Evolutionary conservation across 2,329 filamentous ascomycete genomes (phyloP).

Genomic region (Fusarium sp.): DNA sequence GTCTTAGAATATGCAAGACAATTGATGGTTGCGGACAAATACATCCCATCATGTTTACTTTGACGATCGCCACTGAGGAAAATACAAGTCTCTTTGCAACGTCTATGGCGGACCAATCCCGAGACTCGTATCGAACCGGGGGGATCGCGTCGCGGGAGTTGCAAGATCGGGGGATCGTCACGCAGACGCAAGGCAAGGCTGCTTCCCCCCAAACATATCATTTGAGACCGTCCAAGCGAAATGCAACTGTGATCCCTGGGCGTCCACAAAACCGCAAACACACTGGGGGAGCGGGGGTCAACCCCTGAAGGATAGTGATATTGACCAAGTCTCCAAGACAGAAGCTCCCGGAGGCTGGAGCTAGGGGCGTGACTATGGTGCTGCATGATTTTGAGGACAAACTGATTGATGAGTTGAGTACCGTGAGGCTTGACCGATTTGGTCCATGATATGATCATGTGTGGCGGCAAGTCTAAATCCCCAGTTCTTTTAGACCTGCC

Average conservation of each 20-base stretch:
- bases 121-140: not conserved
- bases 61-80: constrained; percentile 18
- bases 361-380: constrained; percentile 11
- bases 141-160: constrained; percentile 29
- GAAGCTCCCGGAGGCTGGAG: constrained; percentile 1
- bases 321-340: constrained; percentile 2
- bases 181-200: constrained; percentile 35
- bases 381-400: not conserved
- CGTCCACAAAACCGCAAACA: constrained; percentile 21
- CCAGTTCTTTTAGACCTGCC: constrained; percentile 21
- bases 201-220: constrained; percentile 16
- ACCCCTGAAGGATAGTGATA: not conserved
- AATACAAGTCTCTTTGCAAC: constrained; percentile 15
- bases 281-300: constrained; percentile 22
- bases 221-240: constrained; percentile 28
- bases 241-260: constrained; percentile 36
- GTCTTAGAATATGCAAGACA: constrained; percentile 10
- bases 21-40: constrained; percentile 8
- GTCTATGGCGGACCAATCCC: constrained; percentile 27
- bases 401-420: not conserved
- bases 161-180: constrained; percentile 39
- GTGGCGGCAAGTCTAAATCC: constrained; percentile 21
- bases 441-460: constrained; percentile 22
- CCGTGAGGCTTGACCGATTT: not conserved
- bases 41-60: constrained; percentile 11